Evolutionary conservation across 1,284 basidiomycete species (phyloP).

Genomic region (Irpex sp.): DNA sequence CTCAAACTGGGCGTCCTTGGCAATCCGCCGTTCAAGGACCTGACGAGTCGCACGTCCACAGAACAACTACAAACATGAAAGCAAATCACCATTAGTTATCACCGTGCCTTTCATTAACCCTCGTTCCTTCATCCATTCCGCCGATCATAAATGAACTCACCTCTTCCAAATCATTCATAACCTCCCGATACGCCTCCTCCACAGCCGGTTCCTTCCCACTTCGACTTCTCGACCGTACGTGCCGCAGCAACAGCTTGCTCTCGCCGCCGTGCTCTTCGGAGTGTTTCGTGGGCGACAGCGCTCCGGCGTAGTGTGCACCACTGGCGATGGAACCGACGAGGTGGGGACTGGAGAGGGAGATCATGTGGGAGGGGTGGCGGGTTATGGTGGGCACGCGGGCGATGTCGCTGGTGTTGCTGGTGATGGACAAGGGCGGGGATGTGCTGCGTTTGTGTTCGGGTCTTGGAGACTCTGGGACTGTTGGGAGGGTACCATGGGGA

Average conservation of each 20-base stretch:
- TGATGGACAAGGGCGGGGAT: constrained; percentile 6
- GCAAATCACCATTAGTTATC: not conserved
- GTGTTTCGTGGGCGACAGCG: constrained; percentile 7
- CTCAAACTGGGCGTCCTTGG: constrained; percentile 58
- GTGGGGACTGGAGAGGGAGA: constrained; percentile 44
- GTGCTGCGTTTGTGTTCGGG: not conserved
- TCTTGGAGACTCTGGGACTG: not conserved
- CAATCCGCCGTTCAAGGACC: constrained; percentile 59
- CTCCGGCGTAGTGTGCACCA: constrained; percentile 56
- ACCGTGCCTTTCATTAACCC: not conserved
- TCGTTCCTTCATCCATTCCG: too few relatives aligned
- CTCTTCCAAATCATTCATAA: constrained; percentile 51
- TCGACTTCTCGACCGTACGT: constrained; percentile 19
- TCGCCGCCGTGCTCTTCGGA: not conserved
- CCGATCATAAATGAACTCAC: constrained; percentile 19
- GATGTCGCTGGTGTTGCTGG: constrained; percentile 1
- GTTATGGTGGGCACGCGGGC: constrained; percentile 36
- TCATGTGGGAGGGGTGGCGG: constrained; percentile 39
- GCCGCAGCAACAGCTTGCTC: constrained; percentile 10
- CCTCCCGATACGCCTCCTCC: constrained; percentile 17
- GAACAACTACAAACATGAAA: constrained; percentile 39
- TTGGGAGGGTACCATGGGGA: not conserved
- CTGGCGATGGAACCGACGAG: constrained; percentile 53
- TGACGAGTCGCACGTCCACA: constrained; percentile 50
- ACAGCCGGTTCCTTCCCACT: constrained; percentile 17